Percentiles rank a stretch among this genome's conserved stretches.
phyloP scores from a whole-genome alignment of 2,329 filamentous ascomycete species.

The Byssochlamys sp. region DNA sequence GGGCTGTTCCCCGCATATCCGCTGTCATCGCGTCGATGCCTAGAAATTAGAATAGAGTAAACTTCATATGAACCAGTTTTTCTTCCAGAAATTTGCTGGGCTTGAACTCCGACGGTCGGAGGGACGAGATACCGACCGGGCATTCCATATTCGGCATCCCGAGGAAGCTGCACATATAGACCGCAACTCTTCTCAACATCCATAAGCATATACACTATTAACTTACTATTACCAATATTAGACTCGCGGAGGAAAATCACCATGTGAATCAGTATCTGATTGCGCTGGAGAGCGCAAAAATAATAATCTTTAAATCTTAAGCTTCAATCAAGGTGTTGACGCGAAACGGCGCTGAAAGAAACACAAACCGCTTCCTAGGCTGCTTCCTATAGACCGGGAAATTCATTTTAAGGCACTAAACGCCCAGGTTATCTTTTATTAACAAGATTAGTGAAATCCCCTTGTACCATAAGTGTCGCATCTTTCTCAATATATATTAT shows the following conservation, averaged over 20 bases:
- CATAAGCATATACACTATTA: too few relatives aligned
- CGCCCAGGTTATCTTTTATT: slow-evolving; percentile 7
- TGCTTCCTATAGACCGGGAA: slow-evolving; percentile 15
- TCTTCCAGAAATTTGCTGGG: not conserved
- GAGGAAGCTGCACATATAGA: not conserved
- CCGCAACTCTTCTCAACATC: too few relatives aligned
- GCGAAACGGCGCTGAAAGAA: slow-evolving; percentile 10
- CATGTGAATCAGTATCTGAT: too few relatives aligned
- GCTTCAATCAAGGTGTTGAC: too few relatives aligned
- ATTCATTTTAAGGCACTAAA: slow-evolving; percentile 15
- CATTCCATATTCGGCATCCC: not conserved
- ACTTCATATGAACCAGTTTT: not conserved
- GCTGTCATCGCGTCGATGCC: not conserved
- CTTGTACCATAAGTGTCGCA: not conserved
- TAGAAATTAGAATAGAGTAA: too few relatives aligned
- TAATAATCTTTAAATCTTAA: too few relatives aligned
- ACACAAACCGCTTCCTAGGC: slow-evolving; percentile 15
- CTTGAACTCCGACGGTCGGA: not conserved
- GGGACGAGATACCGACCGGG: not conserved
- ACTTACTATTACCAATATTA: too few relatives aligned
- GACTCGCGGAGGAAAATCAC: too few relatives aligned
- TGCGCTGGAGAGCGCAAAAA: too few relatives aligned
- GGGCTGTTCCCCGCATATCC: not conserved
- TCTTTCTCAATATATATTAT: not conserved
- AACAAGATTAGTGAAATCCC: not conserved